Base-by-base conservation (phyloP, 1,139 yeast genomes). In the Hansenula lynferdii region DNA sequence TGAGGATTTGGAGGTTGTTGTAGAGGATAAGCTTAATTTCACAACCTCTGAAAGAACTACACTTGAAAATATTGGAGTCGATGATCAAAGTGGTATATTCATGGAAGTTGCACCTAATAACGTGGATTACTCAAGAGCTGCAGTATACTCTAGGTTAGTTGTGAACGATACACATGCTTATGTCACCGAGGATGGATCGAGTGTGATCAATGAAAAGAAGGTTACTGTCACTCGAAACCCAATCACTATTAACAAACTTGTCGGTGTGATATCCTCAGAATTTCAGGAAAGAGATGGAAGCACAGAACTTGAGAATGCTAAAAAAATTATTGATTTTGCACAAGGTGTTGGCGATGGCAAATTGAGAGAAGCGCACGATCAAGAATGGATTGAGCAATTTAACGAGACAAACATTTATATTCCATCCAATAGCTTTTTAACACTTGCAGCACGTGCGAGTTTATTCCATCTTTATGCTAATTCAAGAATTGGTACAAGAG, bases 391-490 rank as follows among this genome's bases (percentile, higher is more conserved):
- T 4, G 44, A 48, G 2, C 51, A 62, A 4, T 67, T 73, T 62
- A 50, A 57, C 12, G 59, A 56, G 14, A 62, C 65, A 2, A 64
- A 61, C 36, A 61, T 70, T 11, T 50, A 60, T 23, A 68, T 52
- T 54, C 80, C 67, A 49, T 69, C 72, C 23, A 77, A 77, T 48
- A 62, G 65, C 11, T 56, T 77, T 31, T 56, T 80, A 22, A 79
- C 82, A 11, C 49, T 81, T 51, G 72, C 87, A 3, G 72, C 83
- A 2, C 70, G 83, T 46, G 79, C 95, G 0, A 81, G 90, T 4
- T 49, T 85, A 8, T 85, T 65, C 58, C 95, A 85, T 56, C 64
- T 85, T 42, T 57, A 80, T 29, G 75, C 94, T 8, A 85, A 84
- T 46, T 75, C 89, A 1, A 69, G 92, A 37, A 60, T 77, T 0